phyloP scores from a whole-genome alignment of 495 filamentous ascomycete genomes.

The Neurospora sp. region DNA sequence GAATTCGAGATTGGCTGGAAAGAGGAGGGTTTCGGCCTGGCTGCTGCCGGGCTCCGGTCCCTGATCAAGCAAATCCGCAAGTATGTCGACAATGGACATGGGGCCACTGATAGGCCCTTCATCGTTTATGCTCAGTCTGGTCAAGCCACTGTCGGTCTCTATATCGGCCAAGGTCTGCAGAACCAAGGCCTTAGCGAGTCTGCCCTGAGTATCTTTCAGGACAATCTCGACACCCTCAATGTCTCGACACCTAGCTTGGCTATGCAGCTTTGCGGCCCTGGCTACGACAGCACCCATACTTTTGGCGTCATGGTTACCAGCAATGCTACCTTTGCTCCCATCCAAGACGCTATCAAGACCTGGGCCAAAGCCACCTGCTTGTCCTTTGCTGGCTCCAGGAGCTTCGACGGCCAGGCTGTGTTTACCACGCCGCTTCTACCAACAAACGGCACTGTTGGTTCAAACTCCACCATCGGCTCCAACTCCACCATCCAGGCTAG shows the following conservation, averaged over 20 bases:
- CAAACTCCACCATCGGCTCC: neutral
- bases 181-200: conserved; percentile 13
- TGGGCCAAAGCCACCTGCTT: conserved; percentile 28
- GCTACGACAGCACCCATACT: conserved; percentile 17
- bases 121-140: conserved; percentile 6
- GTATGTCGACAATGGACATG: conserved; percentile 2
- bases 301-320: conserved; percentile 25
- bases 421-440: conserved; percentile 9
- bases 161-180: conserved; percentile 16
- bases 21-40: neutral
- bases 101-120: neutral
- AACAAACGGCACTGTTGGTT: neutral
- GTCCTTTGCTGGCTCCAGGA: conserved; percentile 9
- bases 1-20: conserved; percentile 1
- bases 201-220: conserved; percentile 13
- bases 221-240: conserved; percentile 11
- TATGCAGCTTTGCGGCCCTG: conserved; percentile 27
- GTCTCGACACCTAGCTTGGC: conserved; percentile 13
- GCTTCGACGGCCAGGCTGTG: conserved; percentile 9
- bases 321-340: conserved; percentile 20
- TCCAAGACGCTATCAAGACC: conserved; percentile 22
- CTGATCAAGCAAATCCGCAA: conserved; percentile 1
- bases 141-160: conserved; percentile 6
- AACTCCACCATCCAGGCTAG: neutral
- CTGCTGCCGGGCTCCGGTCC: neutral